phyloP scores from a whole-genome alignment of 495 filamentous ascomycete species.

The Tuber calosporum region DNA sequence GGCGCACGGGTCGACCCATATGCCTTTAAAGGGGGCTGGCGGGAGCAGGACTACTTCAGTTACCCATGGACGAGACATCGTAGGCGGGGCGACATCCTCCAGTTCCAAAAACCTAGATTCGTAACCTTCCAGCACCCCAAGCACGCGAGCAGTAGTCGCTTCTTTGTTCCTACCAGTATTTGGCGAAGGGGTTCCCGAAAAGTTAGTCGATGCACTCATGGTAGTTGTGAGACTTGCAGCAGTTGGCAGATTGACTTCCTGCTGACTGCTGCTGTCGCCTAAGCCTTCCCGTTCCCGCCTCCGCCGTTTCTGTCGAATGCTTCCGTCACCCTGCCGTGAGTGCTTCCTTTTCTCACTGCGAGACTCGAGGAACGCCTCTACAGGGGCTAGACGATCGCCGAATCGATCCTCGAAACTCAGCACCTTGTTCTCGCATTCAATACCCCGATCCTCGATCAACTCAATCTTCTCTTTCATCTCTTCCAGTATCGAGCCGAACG shows the following conservation, averaged over 20 bases:
- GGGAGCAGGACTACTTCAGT: slow-evolving; percentile 34
- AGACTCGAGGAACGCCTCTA: slow-evolving; percentile 19
- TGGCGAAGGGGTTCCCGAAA: slow-evolving; percentile 4
- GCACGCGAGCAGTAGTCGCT: slow-evolving; percentile 7
- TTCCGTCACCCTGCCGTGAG: slow-evolving; percentile 3
- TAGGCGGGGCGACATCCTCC: slow-evolving; percentile 19
- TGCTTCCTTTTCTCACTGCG: slow-evolving; percentile 23
- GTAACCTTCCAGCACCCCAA: slow-evolving; percentile 12
- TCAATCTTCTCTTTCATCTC: slow-evolving; percentile 35
- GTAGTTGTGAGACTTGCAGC: slow-evolving; percentile 26
- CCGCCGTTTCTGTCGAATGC: background rate
- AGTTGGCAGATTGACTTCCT: background rate
- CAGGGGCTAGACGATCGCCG: slow-evolving; percentile 28
- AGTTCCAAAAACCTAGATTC: slow-evolving; percentile 23
- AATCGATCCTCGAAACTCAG: slow-evolving; percentile 28
- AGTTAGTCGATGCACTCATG: slow-evolving; percentile 22
- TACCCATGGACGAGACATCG: slow-evolving; percentile 20
- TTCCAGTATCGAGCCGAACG: slow-evolving; percentile 24
- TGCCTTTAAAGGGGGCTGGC: slow-evolving; percentile 24
- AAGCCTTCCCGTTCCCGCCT: background rate
- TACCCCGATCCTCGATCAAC: slow-evolving; percentile 23
- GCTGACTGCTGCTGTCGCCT: slow-evolving; percentile 5
- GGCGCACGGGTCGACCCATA: slow-evolving; percentile 21
- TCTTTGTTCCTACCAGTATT: background rate
- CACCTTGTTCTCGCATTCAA: slow-evolving; percentile 28